A percentile compares a stretch with the other conserved stretches of the same genome.
Conservation (phyloP, 192 early-diverging fungal species). For the Mortierella antarctica region DNA sequence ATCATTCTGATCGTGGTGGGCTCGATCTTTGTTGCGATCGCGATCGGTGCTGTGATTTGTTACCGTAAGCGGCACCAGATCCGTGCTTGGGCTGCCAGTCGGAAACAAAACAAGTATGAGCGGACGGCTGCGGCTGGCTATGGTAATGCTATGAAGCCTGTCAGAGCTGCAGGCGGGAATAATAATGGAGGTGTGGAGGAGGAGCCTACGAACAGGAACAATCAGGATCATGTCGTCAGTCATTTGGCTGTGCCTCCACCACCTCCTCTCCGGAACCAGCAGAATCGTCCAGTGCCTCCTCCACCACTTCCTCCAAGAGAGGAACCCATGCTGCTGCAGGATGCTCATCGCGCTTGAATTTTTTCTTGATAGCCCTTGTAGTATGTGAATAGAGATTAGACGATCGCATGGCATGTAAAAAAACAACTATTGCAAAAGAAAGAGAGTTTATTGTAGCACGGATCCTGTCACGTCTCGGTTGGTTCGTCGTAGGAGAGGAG, state of each 20-base stretch:
- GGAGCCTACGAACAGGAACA: background rate
- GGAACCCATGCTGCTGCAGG: conserved; percentile 20
- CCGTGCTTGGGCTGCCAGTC: conserved; percentile 34
- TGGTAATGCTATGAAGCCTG: conserved; percentile 6
- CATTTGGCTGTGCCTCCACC: conserved; percentile 12
- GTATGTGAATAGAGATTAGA: background rate
- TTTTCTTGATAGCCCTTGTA: background rate
- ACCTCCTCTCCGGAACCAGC: conserved; percentile 3
- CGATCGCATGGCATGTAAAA: too few relatives aligned
- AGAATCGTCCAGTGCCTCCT: conserved; percentile 10
- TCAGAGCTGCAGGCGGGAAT: background rate
- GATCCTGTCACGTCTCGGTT: too few relatives aligned
- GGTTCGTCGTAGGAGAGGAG: too few relatives aligned
- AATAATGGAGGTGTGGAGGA: too few relatives aligned
- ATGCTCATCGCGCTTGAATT: conserved; percentile 8
- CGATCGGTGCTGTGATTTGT: conserved; percentile 22
- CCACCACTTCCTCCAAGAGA: conserved; percentile 17
- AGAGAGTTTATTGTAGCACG: too few relatives aligned
- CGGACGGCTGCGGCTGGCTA: background rate
- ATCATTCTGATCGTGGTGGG: conserved; percentile 62
- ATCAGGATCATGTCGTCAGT: conserved; percentile 5
- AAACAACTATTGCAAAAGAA: too few relatives aligned
- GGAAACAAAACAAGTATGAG: conserved; percentile 15
- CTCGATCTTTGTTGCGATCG: conserved; percentile 51
- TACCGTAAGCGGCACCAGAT: conserved; percentile 47